Base-by-base conservation (phyloP, 2,329 filamentous ascomycete species). In the Aphanocladium album region DNA sequence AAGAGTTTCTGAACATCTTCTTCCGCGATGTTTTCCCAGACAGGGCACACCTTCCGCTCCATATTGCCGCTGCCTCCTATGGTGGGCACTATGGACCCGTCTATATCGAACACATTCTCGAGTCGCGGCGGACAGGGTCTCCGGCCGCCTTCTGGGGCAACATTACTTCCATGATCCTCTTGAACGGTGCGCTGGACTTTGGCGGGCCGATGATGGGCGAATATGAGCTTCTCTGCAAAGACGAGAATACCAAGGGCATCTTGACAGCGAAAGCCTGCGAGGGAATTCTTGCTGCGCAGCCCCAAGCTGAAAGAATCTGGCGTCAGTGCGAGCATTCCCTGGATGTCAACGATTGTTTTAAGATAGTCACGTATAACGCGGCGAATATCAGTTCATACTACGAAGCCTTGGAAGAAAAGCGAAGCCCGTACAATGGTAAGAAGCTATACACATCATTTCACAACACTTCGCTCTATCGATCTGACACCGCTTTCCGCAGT, bases 1-100 rank as follows among this genome's bases (percentile, higher is more conserved):
- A 80, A 63, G 67, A 74, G 46, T 81, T 81, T 63, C 67, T 81
- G 49, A 76, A 79, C 62, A 65, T 80, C 5, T 80, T 80, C 61
- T 70, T 77, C 16, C 72, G 68, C 27, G 72, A 78, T 2, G 52
- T 57, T 5, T 80, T 81, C 60, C 78, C 79, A 0, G 66, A 75
- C 14, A 65, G 76, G 27, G 62, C 64, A 41, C 54, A 71, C 1
- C 66, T 69, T 4, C 70, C 75, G 8, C 72, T 82, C 37, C 74
- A 79, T 51, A 74, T 81, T 30, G 74, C 78, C 0, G 78, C 79
- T 1, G 79, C 81, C 63, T 62, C 61, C 33, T 60, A 56, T 35
- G 52, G 52, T 45, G 52, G 52, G 5, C 50, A 53, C 50, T 53
- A 51, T 30, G 47, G 47, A 33, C 47, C 47, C 3, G 23, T 30